Base-by-base conservation (phyloP, 306 rosid genomes). In the Quillaja saponaria region DNA sequence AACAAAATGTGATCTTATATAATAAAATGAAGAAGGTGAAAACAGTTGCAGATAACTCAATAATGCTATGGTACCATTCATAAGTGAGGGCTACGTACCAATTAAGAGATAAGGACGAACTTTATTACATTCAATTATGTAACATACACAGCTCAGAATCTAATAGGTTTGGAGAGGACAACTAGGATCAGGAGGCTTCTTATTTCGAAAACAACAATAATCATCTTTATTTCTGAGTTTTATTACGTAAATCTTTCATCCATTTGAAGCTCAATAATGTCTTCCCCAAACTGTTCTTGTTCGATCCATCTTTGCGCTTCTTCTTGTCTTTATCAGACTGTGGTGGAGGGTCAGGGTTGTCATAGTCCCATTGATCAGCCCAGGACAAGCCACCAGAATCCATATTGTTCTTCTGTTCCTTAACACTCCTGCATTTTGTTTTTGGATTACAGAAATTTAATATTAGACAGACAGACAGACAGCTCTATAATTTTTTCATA, bases 311-410 rank as follows among this genome's bases (percentile, higher is more conserved):
- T 49, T 83, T 86, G 34, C 16, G 11, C 58, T 86, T 77, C 78
- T 70, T 83, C 77, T 76, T 83, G 47, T 78, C 75, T 41, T 81
- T 73, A 21, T 68, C 79, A 4, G 71, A 45, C 12, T 25, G 3
- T 5, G 87, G 82, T 0, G 53, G 71, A 10, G 85, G 95, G 45
- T 86, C 87, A 0, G 74, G 77, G 38, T 81, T 55, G 58, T 34
- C 60, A 10, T 44, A 55, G 41, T 86, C 95, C 95, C 95, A 86
- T 67, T 83, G 95, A 74, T 86, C 95, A 58, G 85, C 95, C 90
- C 95, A 86, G 0, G 90, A 81, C 49, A 52, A 21, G 17, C 82
- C 74, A 6, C 75, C 84, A 18, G 87, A 77, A 85, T 83, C 81
- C 90, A 83, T 83, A 0, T 49, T 42, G n/a, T 53, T 7, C 51